Conservation (phyloP, 768 basidiomycete genomes). For the Terana coerulea region DNA sequence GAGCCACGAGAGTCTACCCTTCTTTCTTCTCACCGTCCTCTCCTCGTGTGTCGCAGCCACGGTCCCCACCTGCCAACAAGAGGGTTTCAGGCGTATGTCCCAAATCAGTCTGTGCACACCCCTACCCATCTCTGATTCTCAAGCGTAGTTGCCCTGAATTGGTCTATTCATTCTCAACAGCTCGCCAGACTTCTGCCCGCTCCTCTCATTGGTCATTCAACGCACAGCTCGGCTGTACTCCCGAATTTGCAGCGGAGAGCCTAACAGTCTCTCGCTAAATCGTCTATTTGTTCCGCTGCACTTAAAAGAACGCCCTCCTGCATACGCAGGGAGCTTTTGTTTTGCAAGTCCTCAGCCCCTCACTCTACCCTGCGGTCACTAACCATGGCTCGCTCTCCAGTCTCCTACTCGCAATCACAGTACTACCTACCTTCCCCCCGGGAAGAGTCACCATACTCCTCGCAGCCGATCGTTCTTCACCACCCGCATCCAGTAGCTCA, state of each 20-base stretch:
- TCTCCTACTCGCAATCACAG: conserved; percentile 15
- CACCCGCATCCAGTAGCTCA: conserved; percentile 15
- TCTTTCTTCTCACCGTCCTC: conserved; percentile 1
- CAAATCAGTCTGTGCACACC: conserved; percentile 1
- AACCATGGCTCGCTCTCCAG: conserved; percentile 16
- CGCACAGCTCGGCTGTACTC: conserved; percentile 1
- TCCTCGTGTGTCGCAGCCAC: not conserved
- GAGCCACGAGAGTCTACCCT: not conserved
- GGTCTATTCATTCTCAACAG: conserved; percentile 16
- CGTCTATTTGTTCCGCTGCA: conserved; percentile 1
- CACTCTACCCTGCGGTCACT: conserved; percentile 1
- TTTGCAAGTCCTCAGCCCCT: conserved; percentile 13
- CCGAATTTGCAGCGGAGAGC: not conserved
- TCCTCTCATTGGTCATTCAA: conserved; percentile 1
- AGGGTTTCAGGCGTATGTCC: not conserved
- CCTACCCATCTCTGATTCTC: conserved; percentile 14
- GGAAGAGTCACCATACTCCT: conserved; percentile 18
- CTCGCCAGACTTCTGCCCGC: not conserved
- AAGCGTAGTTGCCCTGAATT: conserved; percentile 17
- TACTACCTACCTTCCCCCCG: conserved; percentile 16
- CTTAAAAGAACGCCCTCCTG: conserved; percentile 7
- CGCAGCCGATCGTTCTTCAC: conserved; percentile 18
- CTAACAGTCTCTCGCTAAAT: conserved; percentile 8
- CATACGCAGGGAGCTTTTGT: conserved; percentile 4
- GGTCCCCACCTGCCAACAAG: conserved; percentile 3